phyloP scores from a whole-genome alignment of 2,329 filamentous ascomycete genomes.

The Elsinoe fawcettii region DNA sequence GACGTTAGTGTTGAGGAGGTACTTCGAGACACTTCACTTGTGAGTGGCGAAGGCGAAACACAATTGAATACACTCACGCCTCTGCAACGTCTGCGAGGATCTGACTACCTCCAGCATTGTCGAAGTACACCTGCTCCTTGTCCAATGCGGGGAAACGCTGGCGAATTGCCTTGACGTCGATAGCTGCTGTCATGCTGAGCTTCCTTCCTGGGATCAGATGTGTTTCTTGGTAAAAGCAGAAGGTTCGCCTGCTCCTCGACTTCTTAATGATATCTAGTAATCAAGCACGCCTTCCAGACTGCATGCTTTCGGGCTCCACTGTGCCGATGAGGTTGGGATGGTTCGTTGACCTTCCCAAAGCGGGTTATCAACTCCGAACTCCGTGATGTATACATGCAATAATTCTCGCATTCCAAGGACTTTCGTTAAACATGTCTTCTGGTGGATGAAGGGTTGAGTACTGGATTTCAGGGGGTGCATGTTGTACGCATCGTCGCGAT shows the following conservation, averaged over 20 bases:
- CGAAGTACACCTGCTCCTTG: conserved; percentile 62
- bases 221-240: not conserved
- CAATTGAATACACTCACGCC: conserved; percentile 46
- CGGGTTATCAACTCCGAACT: not conserved
- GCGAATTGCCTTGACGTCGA: conserved; percentile 51
- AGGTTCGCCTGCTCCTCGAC: not conserved
- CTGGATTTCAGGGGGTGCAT: no score
- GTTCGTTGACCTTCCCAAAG: not conserved
- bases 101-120: conserved; percentile 73
- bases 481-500: no score
- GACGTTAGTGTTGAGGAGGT: conserved; percentile 62
- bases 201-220: not conserved
- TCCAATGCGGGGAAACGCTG: conserved; percentile 60
- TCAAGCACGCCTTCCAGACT: not conserved
- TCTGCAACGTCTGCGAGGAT: conserved; percentile 59
- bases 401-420: no score
- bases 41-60: conserved; percentile 15
- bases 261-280: not conserved
- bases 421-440: no score
- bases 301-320: not conserved
- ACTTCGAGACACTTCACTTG: conserved; percentile 50
- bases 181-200: conserved; percentile 28
- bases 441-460: no score
- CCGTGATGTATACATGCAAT: not conserved
- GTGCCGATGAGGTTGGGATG: not conserved